A percentile compares a stretch with the other conserved stretches of the same genome.
Evolutionary conservation across 495 filamentous ascomycete genomes (phyloP).

Genomic region (Aspergillus nanangensis): DNA sequence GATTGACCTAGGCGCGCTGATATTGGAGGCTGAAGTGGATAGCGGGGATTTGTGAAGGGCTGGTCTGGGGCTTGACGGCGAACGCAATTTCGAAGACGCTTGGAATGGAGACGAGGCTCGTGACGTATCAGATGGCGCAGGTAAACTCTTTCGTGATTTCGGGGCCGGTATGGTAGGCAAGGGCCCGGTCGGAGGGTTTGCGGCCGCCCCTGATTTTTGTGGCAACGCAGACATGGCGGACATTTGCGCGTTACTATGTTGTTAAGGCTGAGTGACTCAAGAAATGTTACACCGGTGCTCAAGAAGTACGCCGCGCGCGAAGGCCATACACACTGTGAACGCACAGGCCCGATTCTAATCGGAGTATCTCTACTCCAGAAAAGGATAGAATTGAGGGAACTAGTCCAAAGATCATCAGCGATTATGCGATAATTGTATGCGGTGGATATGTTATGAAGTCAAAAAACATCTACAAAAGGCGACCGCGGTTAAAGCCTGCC

Average conservation of each 20-base stretch:
- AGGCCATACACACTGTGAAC: background rate
- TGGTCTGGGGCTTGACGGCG: constrained; percentile 57
- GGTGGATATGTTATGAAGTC: too few species aligned
- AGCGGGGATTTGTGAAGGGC: constrained; percentile 48
- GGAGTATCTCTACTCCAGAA: background rate
- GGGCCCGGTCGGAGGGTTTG: constrained; percentile 59
- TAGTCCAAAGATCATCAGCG: too few species aligned
- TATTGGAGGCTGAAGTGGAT: constrained; percentile 37
- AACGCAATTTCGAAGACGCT: constrained; percentile 53
- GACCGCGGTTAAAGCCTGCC: too few species aligned
- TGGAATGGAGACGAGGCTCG: constrained; percentile 37
- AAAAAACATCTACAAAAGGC: too few species aligned
- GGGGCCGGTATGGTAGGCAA: constrained; percentile 65
- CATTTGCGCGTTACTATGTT: background rate
- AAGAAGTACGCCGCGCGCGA: background rate
- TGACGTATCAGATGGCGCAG: constrained; percentile 40
- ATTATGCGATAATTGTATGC: too few species aligned
- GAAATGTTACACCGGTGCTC: too few species aligned
- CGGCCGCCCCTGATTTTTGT: constrained; percentile 55
- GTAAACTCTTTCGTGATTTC: constrained; percentile 65
- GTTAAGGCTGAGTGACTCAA: background rate
- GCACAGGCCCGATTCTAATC: background rate
- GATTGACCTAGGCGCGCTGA: constrained; percentile 35
- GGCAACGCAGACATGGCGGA: constrained; percentile 53
- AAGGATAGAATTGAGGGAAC: too few species aligned